phyloP scores from a whole-genome alignment of 495 filamentous ascomycete genomes.

The Melanomma pulvis-pyrius region DNA sequence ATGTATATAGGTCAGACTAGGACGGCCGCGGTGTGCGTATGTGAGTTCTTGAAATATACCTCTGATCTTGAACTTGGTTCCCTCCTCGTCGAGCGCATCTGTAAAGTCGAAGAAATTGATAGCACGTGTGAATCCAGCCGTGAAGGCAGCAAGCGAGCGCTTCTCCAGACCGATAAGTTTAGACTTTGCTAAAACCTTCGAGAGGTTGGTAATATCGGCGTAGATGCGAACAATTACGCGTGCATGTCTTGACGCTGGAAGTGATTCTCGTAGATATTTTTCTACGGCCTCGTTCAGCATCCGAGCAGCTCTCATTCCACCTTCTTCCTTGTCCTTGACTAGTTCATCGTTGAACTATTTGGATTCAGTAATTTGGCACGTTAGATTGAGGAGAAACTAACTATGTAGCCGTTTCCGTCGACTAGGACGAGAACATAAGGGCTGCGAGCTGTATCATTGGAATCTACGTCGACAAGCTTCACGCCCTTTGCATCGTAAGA shows the following conservation, averaged over 20 bases:
- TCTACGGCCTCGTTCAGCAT: conserved; percentile 56
- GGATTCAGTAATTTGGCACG: not conserved
- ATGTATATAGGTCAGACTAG: not conserved
- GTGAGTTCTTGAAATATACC: conserved; percentile 1
- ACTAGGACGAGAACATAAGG: conserved; percentile 63
- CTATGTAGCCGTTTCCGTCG: conserved; percentile 64
- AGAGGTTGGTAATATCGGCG: conserved; percentile 59
- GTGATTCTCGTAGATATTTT: conserved; percentile 52
- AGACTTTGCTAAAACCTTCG: conserved; percentile 53
- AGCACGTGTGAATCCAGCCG: conserved; percentile 61
- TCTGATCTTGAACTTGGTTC: conserved; percentile 64
- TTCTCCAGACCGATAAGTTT: conserved; percentile 55
- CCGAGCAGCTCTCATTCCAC: conserved; percentile 60
- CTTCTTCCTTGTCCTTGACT: conserved; percentile 55
- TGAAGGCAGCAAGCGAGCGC: conserved; percentile 54
- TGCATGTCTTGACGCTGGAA: conserved; percentile 42
- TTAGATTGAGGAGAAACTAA: conserved; percentile 32
- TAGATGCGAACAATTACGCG: conserved; percentile 65
- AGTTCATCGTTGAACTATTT: conserved; percentile 60
- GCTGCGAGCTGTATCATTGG: conserved; percentile 60
- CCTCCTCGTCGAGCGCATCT: conserved; percentile 61
- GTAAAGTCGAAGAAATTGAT: conserved; percentile 64
- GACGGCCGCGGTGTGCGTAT: not conserved
- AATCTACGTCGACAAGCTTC: conserved; percentile 53
- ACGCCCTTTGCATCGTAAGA: conserved; percentile 57